A percentile compares a stretch with the other conserved stretches of the same genome.
Conservation (phyloP, 768 basidiomycete genomes). For the Auricularia cornea region DNA sequence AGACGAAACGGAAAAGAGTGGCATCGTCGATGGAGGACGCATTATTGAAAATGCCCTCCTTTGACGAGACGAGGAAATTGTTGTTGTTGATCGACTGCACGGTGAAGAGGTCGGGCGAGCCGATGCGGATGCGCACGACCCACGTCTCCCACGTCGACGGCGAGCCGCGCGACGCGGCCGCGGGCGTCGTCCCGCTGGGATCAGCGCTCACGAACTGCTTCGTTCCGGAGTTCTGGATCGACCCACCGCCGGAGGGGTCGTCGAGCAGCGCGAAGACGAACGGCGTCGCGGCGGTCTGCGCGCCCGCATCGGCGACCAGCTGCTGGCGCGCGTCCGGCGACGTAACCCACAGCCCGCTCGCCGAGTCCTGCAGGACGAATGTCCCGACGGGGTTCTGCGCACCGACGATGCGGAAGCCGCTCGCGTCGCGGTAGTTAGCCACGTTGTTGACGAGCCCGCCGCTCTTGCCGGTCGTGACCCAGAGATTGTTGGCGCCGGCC, state of each 20-base stretch:
- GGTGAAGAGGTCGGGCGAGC: background rate
- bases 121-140: background rate
- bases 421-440: background rate
- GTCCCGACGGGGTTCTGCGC: background rate
- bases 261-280: background rate
- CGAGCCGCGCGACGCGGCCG: background rate
- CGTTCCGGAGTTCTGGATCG: background rate
- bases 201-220: background rate
- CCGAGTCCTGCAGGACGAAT: background rate
- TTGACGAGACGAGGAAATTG: background rate
- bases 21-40: background rate
- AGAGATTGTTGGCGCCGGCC: background rate
- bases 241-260: background rate
- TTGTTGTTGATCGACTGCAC: background rate
- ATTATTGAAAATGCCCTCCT: background rate
- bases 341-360: background rate
- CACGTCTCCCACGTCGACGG: background rate
- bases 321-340: background rate
- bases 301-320: background rate
- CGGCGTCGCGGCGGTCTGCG: background rate
- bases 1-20: background rate
- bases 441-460: background rate
- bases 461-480: background rate
- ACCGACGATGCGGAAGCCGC: background rate
- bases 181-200: background rate